Base-by-base conservation (phyloP, 371 early-diverging fungal genomes). In the Blastocladiella emersonii region DNA sequence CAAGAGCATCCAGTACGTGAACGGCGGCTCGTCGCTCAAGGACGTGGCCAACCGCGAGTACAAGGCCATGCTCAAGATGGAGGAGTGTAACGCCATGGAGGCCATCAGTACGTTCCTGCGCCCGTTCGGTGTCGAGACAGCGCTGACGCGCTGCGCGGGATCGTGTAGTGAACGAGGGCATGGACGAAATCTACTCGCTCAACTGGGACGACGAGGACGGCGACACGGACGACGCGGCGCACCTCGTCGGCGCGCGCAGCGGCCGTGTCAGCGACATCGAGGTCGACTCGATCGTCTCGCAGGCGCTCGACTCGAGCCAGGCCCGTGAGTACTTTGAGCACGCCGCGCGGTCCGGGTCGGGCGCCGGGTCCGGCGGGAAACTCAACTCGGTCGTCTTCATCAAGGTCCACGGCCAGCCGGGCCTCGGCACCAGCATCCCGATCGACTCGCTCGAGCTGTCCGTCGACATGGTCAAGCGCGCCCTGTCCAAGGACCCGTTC, bases 131-230 rank as follows among this genome's bases (percentile, higher is more conserved):
- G 7, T 59, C 19, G 4, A 5, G 13, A 59, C 6, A 37, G 6
- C 7, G 4, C n/a, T 8, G 27, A 37, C 19, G 65, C 8, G 6
- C 5, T 4, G 7, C 8, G 5, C 2, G n/a, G 30, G 39, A 64
- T 64, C 7, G 8, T 25, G 21, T 39, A 72, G 72, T 76, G 72
- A 76, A 74, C 66, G 74, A 74, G 44, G 72, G 72, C 17, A 68
- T 76, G 70, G 76, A 76, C 56, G 76, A 74, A 23, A 64, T 73
- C 21, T 76, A 73, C 67, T 65, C 49, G 66, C 68, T 32, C 71
- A 72, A 56, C 49, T 45, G 21, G 56, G 60, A 1, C 43, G 67
- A 37, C 37, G 3, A 2, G 23, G 30, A 8, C 5, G 59, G 64
- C 35, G 69, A 73, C 45, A 66, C 66, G n/a, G 70, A 69, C 32